A percentile compares a stretch with the other conserved stretches of the same genome.
phyloP scores from a whole-genome alignment of 345 rosid species.

The Hirschfeldia incana region DNA sequence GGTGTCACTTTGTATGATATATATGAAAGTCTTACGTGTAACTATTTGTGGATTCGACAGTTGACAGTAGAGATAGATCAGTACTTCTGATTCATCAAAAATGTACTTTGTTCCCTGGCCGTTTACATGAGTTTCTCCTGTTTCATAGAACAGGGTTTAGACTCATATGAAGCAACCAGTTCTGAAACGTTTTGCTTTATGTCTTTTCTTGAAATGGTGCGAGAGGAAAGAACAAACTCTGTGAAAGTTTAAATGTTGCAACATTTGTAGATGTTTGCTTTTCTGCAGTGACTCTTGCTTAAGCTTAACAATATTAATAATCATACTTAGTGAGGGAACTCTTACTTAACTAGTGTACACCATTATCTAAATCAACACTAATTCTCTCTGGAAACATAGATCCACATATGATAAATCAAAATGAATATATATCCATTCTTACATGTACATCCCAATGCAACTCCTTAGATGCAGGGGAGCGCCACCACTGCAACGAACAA shows the following conservation, averaged over 20 bases:
- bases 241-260: background rate
- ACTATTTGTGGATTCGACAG: conserved; percentile 9
- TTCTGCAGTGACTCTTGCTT: background rate
- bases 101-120: background rate
- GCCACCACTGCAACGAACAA: conserved; percentile 58
- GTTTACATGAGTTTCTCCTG: background rate
- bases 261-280: conserved; percentile 11
- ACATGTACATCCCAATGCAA: conserved; percentile 42
- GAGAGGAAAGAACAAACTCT: conserved; percentile 4
- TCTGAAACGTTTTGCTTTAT: background rate
- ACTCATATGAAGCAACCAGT: background rate
- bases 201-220: conserved; percentile 7
- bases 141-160: background rate
- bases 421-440: conserved; percentile 33
- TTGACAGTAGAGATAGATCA: conserved; percentile 17
- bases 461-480: conserved; percentile 44
- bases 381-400: conserved; percentile 27
- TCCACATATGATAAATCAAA: conserved; percentile 31
- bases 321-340: conserved; percentile 35
- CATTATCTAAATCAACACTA: conserved; percentile 27
- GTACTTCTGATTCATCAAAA: background rate
- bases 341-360: conserved; percentile 30
- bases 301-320: background rate
- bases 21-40: conserved; percentile 18
- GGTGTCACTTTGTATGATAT: conserved; percentile 23